Evolutionary conservation across 768 basidiomycete genomes (phyloP).

Genomic region (Trametes elegans): DNA sequence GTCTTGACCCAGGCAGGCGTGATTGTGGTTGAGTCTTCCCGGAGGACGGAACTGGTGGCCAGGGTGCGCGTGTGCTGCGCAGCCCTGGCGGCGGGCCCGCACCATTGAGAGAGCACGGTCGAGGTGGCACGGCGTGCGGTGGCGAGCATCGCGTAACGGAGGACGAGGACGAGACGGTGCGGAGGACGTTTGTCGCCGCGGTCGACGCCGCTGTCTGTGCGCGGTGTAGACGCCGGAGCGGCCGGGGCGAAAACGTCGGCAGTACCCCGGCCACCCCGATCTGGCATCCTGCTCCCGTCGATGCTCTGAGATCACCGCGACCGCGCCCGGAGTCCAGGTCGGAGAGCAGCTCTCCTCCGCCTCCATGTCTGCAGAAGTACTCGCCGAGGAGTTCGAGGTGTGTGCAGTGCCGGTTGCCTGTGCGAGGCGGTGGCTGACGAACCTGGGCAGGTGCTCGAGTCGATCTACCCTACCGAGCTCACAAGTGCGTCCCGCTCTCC

Average conservation of each 20-base stretch:
- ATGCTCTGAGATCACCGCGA: neutral
- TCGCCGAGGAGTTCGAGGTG: slow-evolving; percentile 93
- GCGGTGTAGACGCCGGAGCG: neutral
- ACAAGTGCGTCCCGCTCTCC: slow-evolving; percentile 65
- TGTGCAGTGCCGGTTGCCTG: neutral
- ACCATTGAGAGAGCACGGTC: neutral
- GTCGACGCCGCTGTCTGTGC: neutral
- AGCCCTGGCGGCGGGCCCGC: neutral
- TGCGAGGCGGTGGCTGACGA: neutral
- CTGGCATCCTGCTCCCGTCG: too few species aligned
- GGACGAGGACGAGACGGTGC: neutral
- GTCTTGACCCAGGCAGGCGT: neutral
- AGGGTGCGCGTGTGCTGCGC: neutral
- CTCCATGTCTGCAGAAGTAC: slow-evolving; percentile 61
- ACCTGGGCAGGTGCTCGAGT: slow-evolving; percentile 76
- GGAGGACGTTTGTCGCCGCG: neutral
- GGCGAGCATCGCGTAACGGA: neutral
- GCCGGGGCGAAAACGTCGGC: neutral
- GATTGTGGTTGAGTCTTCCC: neutral
- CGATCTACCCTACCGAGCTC: slow-evolving; percentile 94
- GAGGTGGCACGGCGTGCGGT: neutral
- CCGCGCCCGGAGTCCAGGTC: neutral
- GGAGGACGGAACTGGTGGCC: neutral
- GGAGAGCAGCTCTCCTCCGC: slow-evolving; percentile 3
- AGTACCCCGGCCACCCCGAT: slow-evolving; percentile 4